These are phyloP conservation scores for Linum tenue DNA, from an alignment of 345 rosid species.

Conservation along the genomic window DNA sequence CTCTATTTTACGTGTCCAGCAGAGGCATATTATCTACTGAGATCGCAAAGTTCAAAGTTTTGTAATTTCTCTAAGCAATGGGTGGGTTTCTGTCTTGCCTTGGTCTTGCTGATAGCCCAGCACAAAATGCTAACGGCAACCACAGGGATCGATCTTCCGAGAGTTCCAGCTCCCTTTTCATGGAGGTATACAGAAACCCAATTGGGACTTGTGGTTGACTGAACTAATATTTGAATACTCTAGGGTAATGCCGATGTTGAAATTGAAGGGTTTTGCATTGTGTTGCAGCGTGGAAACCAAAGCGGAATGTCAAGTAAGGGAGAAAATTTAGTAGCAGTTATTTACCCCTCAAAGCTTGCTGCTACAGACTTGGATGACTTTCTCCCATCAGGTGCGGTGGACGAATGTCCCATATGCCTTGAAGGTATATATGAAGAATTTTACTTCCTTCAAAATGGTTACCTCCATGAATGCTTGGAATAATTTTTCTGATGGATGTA, in stretches of 20 bases:
- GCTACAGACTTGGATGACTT: not conserved
- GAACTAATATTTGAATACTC: not conserved
- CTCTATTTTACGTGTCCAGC: not conserved
- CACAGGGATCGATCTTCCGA: not conserved
- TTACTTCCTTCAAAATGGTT: not conserved
- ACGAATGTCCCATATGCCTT: slow-evolving; percentile 3
- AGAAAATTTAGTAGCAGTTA: not conserved
- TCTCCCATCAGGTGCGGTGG: not conserved
- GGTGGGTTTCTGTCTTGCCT: not conserved
- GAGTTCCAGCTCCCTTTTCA: not conserved
- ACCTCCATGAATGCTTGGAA: not conserved
- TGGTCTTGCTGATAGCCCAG: not conserved
- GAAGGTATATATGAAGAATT: not conserved
- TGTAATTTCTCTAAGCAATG: not conserved
- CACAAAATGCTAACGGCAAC: not conserved
- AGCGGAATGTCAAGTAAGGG: not conserved
- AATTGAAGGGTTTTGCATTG: not conserved
- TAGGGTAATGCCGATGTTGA: too few species aligned
- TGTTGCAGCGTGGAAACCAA: not conserved
- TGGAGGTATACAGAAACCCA: not conserved
- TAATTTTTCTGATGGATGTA: not conserved
- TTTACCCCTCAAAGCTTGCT: not conserved
- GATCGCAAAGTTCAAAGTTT: too few species aligned
- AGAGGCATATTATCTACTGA: not conserved
- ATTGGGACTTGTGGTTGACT: not conserved